phyloP scores from a whole-genome alignment of 495 filamentous ascomycete species.

The Penicillium daleae region DNA sequence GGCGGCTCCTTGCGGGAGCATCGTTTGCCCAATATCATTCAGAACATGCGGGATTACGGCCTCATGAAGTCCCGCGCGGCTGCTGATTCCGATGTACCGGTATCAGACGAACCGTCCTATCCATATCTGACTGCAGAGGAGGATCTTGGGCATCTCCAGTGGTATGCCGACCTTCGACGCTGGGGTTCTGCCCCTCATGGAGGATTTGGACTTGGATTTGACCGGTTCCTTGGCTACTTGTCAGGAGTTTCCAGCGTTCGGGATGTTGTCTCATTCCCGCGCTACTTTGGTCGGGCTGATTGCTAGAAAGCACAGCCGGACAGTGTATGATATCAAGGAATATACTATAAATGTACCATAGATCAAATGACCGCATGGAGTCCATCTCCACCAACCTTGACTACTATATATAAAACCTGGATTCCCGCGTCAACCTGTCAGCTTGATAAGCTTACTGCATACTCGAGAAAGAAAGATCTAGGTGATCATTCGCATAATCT shows the following conservation, averaged over 20 bases:
- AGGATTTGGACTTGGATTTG: constrained; percentile 93
- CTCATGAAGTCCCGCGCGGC: constrained; percentile 41
- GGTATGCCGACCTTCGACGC: constrained; percentile 93
- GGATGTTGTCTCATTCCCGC: constrained; percentile 86
- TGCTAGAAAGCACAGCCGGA: constrained; percentile 54
- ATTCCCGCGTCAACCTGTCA: background rate
- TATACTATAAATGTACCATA: constrained; percentile 22
- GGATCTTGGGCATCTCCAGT: constrained; percentile 65
- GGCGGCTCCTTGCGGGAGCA: constrained; percentile 95
- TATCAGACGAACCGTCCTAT: constrained; percentile 33
- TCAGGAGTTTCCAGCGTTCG: constrained; percentile 81
- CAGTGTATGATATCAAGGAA: constrained; percentile 23
- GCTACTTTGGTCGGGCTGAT: constrained; percentile 90
- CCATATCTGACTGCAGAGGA: constrained; percentile 47
- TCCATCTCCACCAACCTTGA: background rate
- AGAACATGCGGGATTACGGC: constrained; percentile 71
- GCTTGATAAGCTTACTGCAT: background rate
- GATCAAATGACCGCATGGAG: background rate
- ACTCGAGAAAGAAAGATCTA: background rate
- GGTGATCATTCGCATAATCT: background rate
- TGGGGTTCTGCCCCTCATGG: constrained; percentile 97
- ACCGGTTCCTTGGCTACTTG: constrained; percentile 85
- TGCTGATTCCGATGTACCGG: constrained; percentile 12
- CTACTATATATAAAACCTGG: background rate
- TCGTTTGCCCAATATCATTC: constrained; percentile 67